These are phyloP conservation scores for Erythrobasidium hasegawianum DNA, from an alignment of 1,284 basidiomycete genomes.

Conservation along the genomic window DNA sequence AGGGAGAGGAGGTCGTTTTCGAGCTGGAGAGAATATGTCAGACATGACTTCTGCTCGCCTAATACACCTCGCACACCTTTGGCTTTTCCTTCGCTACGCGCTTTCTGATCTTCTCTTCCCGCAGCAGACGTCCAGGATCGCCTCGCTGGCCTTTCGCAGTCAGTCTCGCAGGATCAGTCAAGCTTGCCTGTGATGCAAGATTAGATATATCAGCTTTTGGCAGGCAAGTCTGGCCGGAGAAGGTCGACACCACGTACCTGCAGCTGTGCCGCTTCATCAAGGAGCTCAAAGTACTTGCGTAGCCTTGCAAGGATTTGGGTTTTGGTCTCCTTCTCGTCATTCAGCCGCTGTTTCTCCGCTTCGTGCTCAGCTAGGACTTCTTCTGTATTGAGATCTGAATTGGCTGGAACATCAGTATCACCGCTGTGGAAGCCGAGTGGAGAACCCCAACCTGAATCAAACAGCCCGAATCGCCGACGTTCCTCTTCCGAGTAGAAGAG, in stretches of 20 bases:
- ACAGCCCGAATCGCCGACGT: constrained; percentile 51
- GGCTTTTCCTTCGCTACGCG: constrained; percentile 92
- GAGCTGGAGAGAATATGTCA: constrained; percentile 55
- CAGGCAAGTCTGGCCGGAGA: background rate
- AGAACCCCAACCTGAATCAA: background rate
- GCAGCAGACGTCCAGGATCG: constrained; percentile 57
- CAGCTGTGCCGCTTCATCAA: constrained; percentile 82
- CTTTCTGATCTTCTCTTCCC: constrained; percentile 97
- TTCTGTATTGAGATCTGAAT: constrained; percentile 78
- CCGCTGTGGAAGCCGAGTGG: background rate
- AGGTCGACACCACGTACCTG: constrained; percentile 51
- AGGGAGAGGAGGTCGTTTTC: constrained; percentile 77
- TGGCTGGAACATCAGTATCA: background rate
- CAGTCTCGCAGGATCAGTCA: constrained; percentile 70
- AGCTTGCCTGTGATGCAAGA: constrained; percentile 55
- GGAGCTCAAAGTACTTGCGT: constrained; percentile 86
- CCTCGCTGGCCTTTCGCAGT: constrained; percentile 68
- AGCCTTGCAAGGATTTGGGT: constrained; percentile 71
- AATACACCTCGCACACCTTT: constrained; percentile 58
- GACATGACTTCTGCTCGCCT: background rate
- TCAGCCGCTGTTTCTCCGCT: constrained; percentile 73
- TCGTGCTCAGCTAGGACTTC: constrained; percentile 84
- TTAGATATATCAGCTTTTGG: background rate
- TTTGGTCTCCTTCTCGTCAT: constrained; percentile 73
- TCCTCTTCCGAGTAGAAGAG: constrained; percentile 81